Conservation (phyloP, 2,329 filamentous ascomycete genomes). For the Tolypocladium pustulatum region DNA sequence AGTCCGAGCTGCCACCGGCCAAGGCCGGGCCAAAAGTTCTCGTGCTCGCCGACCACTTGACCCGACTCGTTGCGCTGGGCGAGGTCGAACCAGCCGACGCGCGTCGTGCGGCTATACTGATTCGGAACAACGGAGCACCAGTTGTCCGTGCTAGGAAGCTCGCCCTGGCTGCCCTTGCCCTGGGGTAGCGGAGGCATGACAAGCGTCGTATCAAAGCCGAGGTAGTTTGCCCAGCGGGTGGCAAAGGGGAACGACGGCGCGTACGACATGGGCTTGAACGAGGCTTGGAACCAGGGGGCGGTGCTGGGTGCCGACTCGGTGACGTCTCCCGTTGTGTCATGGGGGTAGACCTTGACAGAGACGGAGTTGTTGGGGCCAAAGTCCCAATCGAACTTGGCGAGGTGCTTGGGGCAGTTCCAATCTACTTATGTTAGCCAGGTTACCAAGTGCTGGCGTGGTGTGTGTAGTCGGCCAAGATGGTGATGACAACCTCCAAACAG, state of each 20-base stretch:
- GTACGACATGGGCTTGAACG: constrained; percentile 29
- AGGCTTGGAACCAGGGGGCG: constrained; percentile 34
- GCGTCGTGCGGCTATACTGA: constrained; percentile 18
- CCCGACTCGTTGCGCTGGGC: constrained; percentile 21
- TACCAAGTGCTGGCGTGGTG: background rate
- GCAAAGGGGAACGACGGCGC: constrained; percentile 33
- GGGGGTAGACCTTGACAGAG: constrained; percentile 33
- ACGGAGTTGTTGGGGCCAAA: constrained; percentile 22
- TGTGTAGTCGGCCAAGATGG: background rate
- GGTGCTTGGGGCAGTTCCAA: constrained; percentile 46
- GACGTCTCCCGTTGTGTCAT: constrained; percentile 21
- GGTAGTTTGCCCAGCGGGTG: constrained; percentile 22
- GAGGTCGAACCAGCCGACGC: constrained; percentile 37
- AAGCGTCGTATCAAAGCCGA: constrained; percentile 31
- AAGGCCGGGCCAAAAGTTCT: constrained; percentile 38
- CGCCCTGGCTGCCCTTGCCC: constrained; percentile 25
- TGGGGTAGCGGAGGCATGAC: constrained; percentile 39
- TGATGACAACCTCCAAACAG: background rate
- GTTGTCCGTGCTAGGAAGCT: constrained; percentile 33
- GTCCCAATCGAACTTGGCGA: constrained; percentile 39
- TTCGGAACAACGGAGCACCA: constrained; percentile 30
- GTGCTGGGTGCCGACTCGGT: constrained; percentile 21
- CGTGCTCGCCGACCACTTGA: constrained; percentile 9
- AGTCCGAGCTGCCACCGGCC: constrained; percentile 32
- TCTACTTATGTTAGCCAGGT: constrained; percentile 18